Evolutionary conservation across 208 protist species (phyloP).

Genomic region (Angomonas ambiguus): DNA sequence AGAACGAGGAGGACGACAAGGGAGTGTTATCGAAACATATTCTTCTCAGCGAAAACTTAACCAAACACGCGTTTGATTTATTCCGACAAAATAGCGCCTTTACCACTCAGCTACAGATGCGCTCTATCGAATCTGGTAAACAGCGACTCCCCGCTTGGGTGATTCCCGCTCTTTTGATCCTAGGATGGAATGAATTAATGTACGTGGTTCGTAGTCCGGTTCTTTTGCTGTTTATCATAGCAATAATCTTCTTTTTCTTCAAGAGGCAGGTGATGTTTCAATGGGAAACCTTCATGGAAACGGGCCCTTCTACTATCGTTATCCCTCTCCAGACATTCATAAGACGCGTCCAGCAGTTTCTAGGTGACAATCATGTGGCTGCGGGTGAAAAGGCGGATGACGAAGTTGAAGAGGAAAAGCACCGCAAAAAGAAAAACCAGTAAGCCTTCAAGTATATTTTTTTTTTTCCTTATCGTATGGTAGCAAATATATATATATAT

Average conservation of each 20-base stretch:
- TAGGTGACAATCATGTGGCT: neutral
- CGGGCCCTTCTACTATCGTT: constrained; percentile 48
- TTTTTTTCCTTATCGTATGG: neutral
- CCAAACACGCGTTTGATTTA: constrained; percentile 58
- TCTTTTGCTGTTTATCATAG: constrained; percentile 47
- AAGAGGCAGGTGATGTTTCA: constrained; percentile 51
- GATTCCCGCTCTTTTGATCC: constrained; percentile 49
- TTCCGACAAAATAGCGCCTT: constrained; percentile 80
- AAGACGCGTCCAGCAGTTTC: constrained; percentile 10
- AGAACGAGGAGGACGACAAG: constrained; percentile 11
- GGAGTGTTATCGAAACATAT: constrained; percentile 36
- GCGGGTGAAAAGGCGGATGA: neutral
- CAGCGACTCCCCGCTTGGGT: constrained; percentile 78
- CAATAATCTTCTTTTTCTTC: constrained; percentile 59
- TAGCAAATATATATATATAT: too few relatives aligned
- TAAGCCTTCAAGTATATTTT: neutral
- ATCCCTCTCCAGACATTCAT: constrained; percentile 41
- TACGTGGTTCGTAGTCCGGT: constrained; percentile 72
- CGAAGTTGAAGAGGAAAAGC: too few relatives aligned
- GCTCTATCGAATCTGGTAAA: constrained; percentile 51
- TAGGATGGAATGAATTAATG: constrained; percentile 81
- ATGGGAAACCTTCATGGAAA: constrained; percentile 79
- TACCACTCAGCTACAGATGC: constrained; percentile 74
- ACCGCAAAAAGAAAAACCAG: neutral
- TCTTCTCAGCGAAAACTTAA: constrained; percentile 52